A percentile compares a stretch with the other conserved stretches of the same genome.
phyloP scores from a whole-genome alignment of 139 green algal species.

The Picochlorum sp. region DNA sequence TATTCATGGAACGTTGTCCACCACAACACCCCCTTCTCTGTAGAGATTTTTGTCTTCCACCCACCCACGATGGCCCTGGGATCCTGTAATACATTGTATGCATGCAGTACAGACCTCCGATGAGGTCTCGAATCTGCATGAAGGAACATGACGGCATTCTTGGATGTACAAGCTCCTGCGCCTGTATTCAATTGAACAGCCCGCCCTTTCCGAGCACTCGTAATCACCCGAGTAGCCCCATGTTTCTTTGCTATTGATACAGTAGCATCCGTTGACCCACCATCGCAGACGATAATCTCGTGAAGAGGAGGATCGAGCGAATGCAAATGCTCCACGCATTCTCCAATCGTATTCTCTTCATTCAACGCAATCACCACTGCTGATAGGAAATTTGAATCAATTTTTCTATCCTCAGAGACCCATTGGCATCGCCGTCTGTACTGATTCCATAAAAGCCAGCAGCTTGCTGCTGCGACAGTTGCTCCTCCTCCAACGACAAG shows the following conservation, averaged over 20 bases:
- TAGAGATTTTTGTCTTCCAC: conserved; percentile 32
- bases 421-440: no score
- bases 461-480: no score
- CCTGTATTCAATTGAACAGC: conserved; percentile 73
- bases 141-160: conserved; percentile 37
- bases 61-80: conserved; percentile 39
- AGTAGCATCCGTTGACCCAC: conserved; percentile 55
- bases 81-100: conserved; percentile 20
- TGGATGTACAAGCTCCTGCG: conserved; percentile 25
- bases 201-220: conserved; percentile 28
- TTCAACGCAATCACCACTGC: conserved; percentile 54
- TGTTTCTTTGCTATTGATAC: conserved; percentile 16
- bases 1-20: conserved; percentile 50
- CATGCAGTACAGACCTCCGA: conserved; percentile 22
- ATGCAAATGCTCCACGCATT: conserved; percentile 21
- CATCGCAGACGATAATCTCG: conserved; percentile 75
- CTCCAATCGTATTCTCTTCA: conserved; percentile 38
- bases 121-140: conserved; percentile 42
- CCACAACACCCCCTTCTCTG: conserved; percentile 25
- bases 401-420: no score
- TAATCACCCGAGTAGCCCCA: conserved; percentile 5
- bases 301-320: conserved; percentile 30
- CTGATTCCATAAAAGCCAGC: no score
- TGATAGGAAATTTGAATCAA: conserved; percentile 1
- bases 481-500: no score